Percentiles rank a stretch among this genome's conserved stretches.
Evolutionary conservation across 805 yeast genomes (phyloP).

Genomic region (Candida ponderosae): DNA sequence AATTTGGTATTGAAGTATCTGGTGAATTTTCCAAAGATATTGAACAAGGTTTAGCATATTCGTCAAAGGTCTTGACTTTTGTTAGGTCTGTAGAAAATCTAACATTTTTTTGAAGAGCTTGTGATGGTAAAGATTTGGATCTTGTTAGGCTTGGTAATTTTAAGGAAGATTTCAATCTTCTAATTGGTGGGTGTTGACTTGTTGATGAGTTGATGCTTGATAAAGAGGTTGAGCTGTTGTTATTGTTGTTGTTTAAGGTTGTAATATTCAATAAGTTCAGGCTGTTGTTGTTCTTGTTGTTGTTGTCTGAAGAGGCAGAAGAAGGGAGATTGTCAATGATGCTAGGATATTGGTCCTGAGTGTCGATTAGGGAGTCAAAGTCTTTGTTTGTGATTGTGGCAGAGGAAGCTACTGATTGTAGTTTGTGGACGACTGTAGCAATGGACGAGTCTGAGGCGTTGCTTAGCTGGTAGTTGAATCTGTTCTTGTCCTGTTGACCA

Average conservation of each 20-base stretch:
- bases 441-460: conserved; percentile 14
- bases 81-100: conserved; percentile 56
- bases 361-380: too few species aligned
- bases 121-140: conserved; percentile 42
- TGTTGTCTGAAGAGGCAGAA: too few species aligned
- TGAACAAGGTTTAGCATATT: conserved; percentile 50
- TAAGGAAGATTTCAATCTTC: conserved; percentile 28
- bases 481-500: too few species aligned
- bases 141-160: conserved; percentile 34
- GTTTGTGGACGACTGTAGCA: conserved; percentile 16
- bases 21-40: conserved; percentile 57
- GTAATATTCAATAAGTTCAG: too few species aligned
- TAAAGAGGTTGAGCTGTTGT: not conserved
- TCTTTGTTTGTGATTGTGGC: not conserved
- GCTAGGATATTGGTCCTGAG: too few species aligned
- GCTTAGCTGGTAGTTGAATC: not conserved
- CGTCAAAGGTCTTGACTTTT: conserved; percentile 58
- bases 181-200: not conserved
- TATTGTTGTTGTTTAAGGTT: too few species aligned
- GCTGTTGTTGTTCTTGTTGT: conserved; percentile 5
- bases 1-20: conserved; percentile 11
- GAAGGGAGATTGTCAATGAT: too few species aligned
- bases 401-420: conserved; percentile 7
- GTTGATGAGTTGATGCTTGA: not conserved
- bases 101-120: conserved; percentile 43